Base-by-base conservation (phyloP, 2,329 filamentous ascomycete genomes). In the Colletotrichum shisoi region DNA sequence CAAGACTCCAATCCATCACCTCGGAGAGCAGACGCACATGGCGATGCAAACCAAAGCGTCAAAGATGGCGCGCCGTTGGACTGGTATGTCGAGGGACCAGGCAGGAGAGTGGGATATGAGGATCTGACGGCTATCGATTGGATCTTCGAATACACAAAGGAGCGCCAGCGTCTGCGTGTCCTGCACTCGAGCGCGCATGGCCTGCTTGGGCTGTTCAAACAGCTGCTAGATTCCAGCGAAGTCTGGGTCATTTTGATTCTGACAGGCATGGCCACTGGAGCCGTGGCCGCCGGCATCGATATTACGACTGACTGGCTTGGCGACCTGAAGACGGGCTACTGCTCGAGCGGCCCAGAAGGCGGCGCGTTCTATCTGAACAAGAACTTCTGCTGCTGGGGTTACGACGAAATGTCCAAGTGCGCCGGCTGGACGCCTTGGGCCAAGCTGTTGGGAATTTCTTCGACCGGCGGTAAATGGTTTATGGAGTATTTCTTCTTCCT, bases 111-210 rank as follows among this genome's bases (percentile, higher is more conserved):
- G 44, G 94, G 92, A 62, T 99, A 99, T 80, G 94, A 97, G 75
- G 91, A 99, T 79, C 83, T 97, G 76, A 97, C 94, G 17, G 94
- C 95, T 66, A 99, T 99, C 76, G 95, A 99, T 81, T 99, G 95
- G 95, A 98, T 98, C 75, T 98, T 97, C 73, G 95, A 99, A 78
- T 97, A 98, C 76, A 95, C 92, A 59, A 97, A 97, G 78, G 95
- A 99, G 80, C 88, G 95, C 21, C 93, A 96, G 77, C 88, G 95
- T 27, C 81, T 96, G 73, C 87, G 93, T n/a, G 86, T 91, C 37
- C 82, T 99, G 21, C 86, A 88, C 62, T 87, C 90, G 0, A 87
- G 85, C 72, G 85, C 88, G 8, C 84, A 86, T 21, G 92, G 93
- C 0, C 71, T 97, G 5, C 68, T 94, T 21, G 93, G 93, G 13